Conservation (phyloP, 192 early-diverging fungal species). For the Podila epigama region DNA sequence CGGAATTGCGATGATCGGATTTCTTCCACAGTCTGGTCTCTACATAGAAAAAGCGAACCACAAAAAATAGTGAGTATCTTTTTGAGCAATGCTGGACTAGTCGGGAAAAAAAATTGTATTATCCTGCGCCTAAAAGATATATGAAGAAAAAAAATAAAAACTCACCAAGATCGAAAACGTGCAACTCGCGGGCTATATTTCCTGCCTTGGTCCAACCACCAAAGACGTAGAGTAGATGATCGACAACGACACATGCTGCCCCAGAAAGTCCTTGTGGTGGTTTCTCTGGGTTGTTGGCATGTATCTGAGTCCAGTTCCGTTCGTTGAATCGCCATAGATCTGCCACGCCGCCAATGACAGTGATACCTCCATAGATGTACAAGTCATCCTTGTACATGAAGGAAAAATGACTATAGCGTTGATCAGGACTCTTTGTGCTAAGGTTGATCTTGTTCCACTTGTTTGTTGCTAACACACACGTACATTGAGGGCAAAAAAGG, state of each 20-base stretch:
- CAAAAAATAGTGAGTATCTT: background rate
- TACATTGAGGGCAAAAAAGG: background rate
- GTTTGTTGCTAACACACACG: slow-evolving; percentile 25
- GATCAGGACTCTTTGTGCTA: background rate
- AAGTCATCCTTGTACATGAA: slow-evolving; percentile 36
- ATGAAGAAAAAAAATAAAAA: background rate
- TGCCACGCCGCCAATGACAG: background rate
- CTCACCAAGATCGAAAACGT: slow-evolving; percentile 13
- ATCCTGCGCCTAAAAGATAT: background rate
- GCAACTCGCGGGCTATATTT: slow-evolving; percentile 20
- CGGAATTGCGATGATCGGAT: slow-evolving; percentile 30
- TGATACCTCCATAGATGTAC: slow-evolving; percentile 45
- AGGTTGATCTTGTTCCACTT: slow-evolving; percentile 32
- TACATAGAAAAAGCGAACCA: background rate
- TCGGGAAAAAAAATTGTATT: too few species aligned
- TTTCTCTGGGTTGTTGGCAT: slow-evolving; percentile 6
- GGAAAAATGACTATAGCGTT: slow-evolving; percentile 38
- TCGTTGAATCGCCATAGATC: slow-evolving; percentile 42
- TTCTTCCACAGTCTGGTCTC: slow-evolving; percentile 5
- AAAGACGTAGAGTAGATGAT: slow-evolving; percentile 14
- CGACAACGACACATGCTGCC: slow-evolving; percentile 9
- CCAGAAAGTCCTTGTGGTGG: background rate
- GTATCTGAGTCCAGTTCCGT: slow-evolving; percentile 9
- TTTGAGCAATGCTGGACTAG: background rate
- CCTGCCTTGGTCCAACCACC: slow-evolving; percentile 12